Base-by-base conservation (phyloP, 768 basidiomycete genomes). In the Psilocybe subaeruginosa region DNA sequence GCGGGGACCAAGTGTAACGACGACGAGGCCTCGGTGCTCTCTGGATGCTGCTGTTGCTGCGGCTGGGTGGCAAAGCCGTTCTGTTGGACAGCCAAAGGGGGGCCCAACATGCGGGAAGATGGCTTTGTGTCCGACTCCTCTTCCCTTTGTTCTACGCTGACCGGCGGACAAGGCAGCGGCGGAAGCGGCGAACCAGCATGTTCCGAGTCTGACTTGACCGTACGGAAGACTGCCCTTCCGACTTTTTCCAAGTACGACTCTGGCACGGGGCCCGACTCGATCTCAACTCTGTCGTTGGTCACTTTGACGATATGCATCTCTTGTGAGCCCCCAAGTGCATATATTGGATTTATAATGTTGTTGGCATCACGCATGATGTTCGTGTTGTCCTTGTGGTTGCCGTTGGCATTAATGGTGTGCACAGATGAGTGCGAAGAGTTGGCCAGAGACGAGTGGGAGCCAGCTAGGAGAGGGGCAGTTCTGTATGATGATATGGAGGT, bases 251-350 rank as follows among this genome's bases (percentile, higher is more conserved):
- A 58, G 43, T 77, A 66, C 11, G 77, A 68, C 47, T 72, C 72
- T 7, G 75, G 68, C 54, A 72, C 67, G 47, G 73, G 69, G 56
- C 77, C 76, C 8, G 79, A 55, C 59, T 80, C 78, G 59, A 83
- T 67, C 60, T 78, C 70, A 58, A 84, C 76, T 68, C 35, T 56
- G 55, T 87, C 83, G 31, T 77, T 74, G 4, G 83, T 80, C 52
- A 87, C 80, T 67, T 82, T 82, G 57, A 86, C 72, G 54, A 87
- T 77, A 64, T 85, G 85, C 14, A 85, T 70, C 62, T 85, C 83
- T 65, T 84, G 81, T 14, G 79, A 58, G 23, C 68, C 58, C 7
- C 57, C 43, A 49, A 61, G 59, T n/a, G 59, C 47, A 30, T 64
- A 64, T 23, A 64, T 45, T 3, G 65, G 65, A 33, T 78, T 79